phyloP scores from a whole-genome alignment of 352 stramenopile genomes.

The Phytopythium oedochilum region DNA sequence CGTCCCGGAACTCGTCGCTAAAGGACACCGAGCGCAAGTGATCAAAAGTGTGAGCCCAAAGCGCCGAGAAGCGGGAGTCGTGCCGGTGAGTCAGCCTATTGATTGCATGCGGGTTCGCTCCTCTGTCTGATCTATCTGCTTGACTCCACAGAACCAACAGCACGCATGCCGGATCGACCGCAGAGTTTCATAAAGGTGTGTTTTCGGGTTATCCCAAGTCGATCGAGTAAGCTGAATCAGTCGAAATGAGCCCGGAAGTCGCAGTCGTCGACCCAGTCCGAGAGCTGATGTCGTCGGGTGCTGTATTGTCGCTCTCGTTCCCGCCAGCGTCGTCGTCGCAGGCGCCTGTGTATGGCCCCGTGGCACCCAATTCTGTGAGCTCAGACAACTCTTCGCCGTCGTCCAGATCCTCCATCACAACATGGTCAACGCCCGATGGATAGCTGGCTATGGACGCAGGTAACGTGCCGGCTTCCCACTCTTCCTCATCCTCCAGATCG shows the following conservation, averaged over 20 bases:
- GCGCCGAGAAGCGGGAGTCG: neutral
- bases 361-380: neutral
- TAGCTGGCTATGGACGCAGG: neutral
- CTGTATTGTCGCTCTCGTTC: neutral
- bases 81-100: neutral
- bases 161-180: neutral
- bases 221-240: conserved; percentile 51
- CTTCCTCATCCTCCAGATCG: neutral
- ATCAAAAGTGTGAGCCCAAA: neutral
- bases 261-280: neutral
- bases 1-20: conserved; percentile 59
- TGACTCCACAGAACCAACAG: neutral
- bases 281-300: neutral
- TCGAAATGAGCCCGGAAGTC: conserved; percentile 22
- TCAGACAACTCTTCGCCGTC: neutral
- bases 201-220: conserved; percentile 21
- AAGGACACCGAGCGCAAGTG: conserved; percentile 24
- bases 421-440: neutral
- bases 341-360: neutral
- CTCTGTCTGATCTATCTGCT: neutral
- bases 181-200: conserved; percentile 3
- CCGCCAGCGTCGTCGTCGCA: neutral
- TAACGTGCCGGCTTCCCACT: neutral
- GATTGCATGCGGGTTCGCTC: neutral
- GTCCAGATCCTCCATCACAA: neutral